These are phyloP conservation scores for Vigna hirtella DNA, from an alignment of 306 rosid species.

Conservation along the genomic window DNA sequence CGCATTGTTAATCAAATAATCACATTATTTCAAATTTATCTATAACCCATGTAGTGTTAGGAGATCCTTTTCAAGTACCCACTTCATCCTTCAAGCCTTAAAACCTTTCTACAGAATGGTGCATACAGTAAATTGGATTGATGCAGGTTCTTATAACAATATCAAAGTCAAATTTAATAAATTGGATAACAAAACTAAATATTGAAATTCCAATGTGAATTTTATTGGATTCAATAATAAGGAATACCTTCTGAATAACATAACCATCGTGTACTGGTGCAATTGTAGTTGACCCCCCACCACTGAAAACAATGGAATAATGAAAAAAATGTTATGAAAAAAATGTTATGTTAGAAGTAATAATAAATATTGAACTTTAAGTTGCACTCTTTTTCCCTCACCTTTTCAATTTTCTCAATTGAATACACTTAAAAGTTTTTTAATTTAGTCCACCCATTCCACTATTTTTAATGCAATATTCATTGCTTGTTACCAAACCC, in stretches of 20 bases:
- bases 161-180: slow-evolving; percentile 16
- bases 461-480: not conserved
- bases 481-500: slow-evolving; percentile 1
- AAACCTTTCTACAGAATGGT: not conserved
- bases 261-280: slow-evolving; percentile 99
- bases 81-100: slow-evolving; percentile 15
- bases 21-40: slow-evolving; percentile 14
- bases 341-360: slow-evolving; percentile 37
- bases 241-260: slow-evolving; percentile 90
- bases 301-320: slow-evolving; percentile 58
- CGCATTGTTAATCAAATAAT: not conserved
- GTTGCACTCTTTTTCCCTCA: not conserved
- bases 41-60: not conserved
- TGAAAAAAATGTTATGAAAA: slow-evolving; percentile 30
- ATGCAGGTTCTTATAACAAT: slow-evolving; percentile 11
- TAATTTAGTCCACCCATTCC: slow-evolving; percentile 9
- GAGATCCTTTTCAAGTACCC: too few species aligned
- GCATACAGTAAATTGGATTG: slow-evolving; percentile 2
- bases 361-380: not conserved
- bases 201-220: slow-evolving; percentile 7
- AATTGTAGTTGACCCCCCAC: slow-evolving; percentile 97
- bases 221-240: slow-evolving; percentile 18
- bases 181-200: slow-evolving; percentile 33
- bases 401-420: slow-evolving; percentile 22
- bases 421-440: slow-evolving; percentile 9